These are phyloP conservation scores for Vicia villosa DNA, from an alignment of 306 rosid genomes.

Conservation along the genomic window DNA sequence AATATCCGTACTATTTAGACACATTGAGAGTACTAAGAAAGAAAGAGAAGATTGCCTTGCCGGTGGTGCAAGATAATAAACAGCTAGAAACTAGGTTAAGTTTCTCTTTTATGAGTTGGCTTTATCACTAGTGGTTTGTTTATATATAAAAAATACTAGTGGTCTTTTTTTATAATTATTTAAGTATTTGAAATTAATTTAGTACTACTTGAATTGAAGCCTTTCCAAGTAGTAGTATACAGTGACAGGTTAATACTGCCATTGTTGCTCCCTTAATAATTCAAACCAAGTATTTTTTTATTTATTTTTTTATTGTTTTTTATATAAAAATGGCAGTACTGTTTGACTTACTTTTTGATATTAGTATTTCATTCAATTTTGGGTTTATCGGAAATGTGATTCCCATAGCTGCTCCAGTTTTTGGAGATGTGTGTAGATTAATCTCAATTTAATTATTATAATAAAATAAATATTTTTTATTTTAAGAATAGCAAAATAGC, in stretches of 20 bases:
- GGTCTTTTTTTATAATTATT: background rate
- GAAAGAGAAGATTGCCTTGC: conserved; percentile 34
- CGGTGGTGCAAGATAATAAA: conserved; percentile 38
- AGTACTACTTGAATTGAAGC: conserved; percentile 19
- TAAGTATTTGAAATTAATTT: background rate
- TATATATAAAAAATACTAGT: background rate
- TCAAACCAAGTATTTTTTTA: background rate
- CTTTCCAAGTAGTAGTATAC: conserved; percentile 27
- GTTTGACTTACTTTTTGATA: background rate
- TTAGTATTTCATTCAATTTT: background rate
- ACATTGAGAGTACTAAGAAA: conserved; percentile 19
- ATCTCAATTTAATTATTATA: too few species aligned
- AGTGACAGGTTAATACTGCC: conserved; percentile 43
- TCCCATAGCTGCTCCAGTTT: too few species aligned
- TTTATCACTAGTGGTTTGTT: conserved; percentile 33
- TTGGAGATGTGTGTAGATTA: too few species aligned
- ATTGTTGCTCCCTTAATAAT: conserved; percentile 26
- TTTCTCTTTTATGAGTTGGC: conserved; percentile 38
- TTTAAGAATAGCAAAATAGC: too few species aligned
- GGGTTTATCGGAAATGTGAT: too few species aligned
- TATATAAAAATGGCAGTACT: background rate
- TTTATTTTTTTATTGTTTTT: background rate
- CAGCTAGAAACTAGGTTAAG: conserved; percentile 32
- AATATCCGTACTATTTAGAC: conserved; percentile 41
- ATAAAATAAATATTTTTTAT: too few species aligned